Base-by-base conservation (phyloP, 2,329 filamentous ascomycete genomes). In the Botryotinia calthae region DNA sequence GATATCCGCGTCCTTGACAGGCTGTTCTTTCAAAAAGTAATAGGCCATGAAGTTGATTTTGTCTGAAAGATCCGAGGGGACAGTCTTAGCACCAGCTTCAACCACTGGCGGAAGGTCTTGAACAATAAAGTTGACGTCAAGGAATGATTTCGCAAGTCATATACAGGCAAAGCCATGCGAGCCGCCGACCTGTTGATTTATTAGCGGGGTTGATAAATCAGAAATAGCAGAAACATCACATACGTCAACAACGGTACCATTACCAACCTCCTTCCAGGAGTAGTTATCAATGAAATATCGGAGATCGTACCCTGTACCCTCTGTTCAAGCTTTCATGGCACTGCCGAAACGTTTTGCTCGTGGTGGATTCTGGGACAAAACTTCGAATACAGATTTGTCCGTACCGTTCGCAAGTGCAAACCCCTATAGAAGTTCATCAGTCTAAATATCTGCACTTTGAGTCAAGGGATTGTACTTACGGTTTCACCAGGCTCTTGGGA, bases 21-120 rank as follows among this genome's bases (percentile, higher is more conserved):
- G 70, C 28, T 73, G 72, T 65, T 70, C 63, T 22, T 18, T 77
- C 75, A 86, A 84, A 75, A 86, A 84, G 76, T 85, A 81, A 77
- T 87, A 83, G 7, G 76, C 79, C 73, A 80, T 79, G 77, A 80
- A 78, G 5, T 67, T n/a, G 18, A 81, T 74, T 37, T 76, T 76
- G 20, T 56, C 44, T 20, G 65, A 66, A 14, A 79, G 54, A 1
- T 75, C 73, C 8, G 46, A 31, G 2, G 76, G 73, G 0, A 75
- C 37, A 6, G 62, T 72, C 22, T 56, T 56, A 1, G 34, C 42
- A 14, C 48, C 72, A 76, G 1, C 77, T 77, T 58, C 77, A 16
- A 76, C 44, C 73, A 46, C 80, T 77, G 82, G 81, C 16, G 86
- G 79, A 37, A 84, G 85, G 42, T 77, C 73, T 66, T 78, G 74